Evolutionary conservation across 2,329 filamentous ascomycete genomes (phyloP), one percentile per base, ranked within the genome.

Genomic region (Aureobasidium vineae): DNA sequence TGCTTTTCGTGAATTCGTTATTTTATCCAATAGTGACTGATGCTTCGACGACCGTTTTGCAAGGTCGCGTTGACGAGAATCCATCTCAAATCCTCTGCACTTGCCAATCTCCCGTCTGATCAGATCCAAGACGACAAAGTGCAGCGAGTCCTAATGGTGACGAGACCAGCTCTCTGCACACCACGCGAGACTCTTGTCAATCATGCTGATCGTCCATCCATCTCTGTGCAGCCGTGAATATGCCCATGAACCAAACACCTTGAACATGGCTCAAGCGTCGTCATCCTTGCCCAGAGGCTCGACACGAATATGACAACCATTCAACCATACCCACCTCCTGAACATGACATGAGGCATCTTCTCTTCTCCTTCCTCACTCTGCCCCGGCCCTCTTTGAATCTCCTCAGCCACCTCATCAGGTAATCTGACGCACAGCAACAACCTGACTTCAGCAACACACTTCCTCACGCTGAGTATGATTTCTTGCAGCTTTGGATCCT

Each of bases 391-490:
- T 8, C 60, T 63, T 13, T 23, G 11, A 19, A 63, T 53, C 19
- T 40, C 60, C 1, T 36, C 50, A 28, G 31, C 33, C n/a, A 41
- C 31, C n/a, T 49, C 40, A 5, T 56, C 40, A 40, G 50, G 64
- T 13, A 66, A 26, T 8, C 52, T 57, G 13, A 66, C 64, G 41
- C 64, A 66, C 26, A 66, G 21, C 49, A 64, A 23, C 40, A 64
- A 6, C 31, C 53, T 52, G 33, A 66, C 64, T 36, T 49, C 52
- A 1, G 23, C 21, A 28, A 66, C 53, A 36, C 67, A 67, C 52
- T 68, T 69, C 28, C 68, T 64, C 59, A 69, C 68, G 3, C 28
- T 43, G n/a, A 63, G 59, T 15, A 69, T 56, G 11, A 69, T 56
- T 54, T 69, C 68, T 8, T 57, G 52, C 59, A 69, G 31, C 43